A percentile compares a stretch with the other conserved stretches of the same genome.
phyloP scores from a whole-genome alignment of 768 basidiomycete genomes.

The Boletus pseudopeckii region DNA sequence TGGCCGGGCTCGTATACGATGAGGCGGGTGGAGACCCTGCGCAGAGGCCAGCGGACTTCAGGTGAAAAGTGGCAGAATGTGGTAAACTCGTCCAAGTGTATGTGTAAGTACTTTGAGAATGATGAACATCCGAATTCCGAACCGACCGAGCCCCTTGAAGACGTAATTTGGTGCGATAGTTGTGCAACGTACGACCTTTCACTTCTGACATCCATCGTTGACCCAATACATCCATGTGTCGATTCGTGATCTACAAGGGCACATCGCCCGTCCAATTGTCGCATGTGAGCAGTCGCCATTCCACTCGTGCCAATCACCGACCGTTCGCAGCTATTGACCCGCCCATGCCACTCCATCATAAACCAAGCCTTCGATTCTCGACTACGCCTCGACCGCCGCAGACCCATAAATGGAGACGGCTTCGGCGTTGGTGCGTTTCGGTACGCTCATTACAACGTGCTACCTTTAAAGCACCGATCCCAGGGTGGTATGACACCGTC shows the following conservation, averaged over 20 bases:
- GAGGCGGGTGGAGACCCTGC: conserved; percentile 75
- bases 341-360: conserved; percentile 93
- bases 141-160: neutral
- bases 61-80: conserved; percentile 36
- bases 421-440: conserved; percentile 82
- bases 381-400: conserved; percentile 71
- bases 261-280: conserved; percentile 89
- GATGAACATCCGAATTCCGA: conserved; percentile 1
- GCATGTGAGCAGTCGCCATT: conserved; percentile 49
- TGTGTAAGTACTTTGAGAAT: neutral
- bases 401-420: conserved; percentile 94
- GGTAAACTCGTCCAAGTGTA: neutral
- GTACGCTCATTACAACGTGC: neutral
- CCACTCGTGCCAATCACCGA: neutral
- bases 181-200: conserved; percentile 2
- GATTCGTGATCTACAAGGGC: conserved; percentile 94
- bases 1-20: conserved; percentile 84
- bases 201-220: neutral
- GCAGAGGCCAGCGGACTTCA: conserved; percentile 75
- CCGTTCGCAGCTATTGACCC: conserved; percentile 68
- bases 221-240: conserved; percentile 55
- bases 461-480: neutral
- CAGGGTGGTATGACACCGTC: conserved; percentile 93
- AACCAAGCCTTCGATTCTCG: conserved; percentile 97
- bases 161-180: conserved; percentile 23